Conservation (phyloP, 805 yeast species). For the Pichia occidentalis region DNA sequence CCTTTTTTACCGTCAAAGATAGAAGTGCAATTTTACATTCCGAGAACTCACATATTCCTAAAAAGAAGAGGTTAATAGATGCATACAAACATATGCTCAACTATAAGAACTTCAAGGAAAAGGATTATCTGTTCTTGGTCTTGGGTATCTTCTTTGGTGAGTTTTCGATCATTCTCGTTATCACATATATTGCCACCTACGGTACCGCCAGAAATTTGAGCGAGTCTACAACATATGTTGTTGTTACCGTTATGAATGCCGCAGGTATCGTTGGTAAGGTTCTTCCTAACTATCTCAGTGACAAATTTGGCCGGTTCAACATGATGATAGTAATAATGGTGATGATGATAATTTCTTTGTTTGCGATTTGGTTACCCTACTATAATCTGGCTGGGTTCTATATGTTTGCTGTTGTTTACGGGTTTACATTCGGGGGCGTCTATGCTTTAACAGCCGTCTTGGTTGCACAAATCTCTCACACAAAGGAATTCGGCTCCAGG, state of each 20-base stretch:
- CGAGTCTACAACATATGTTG: constrained; percentile 36
- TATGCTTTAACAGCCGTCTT: constrained; percentile 58
- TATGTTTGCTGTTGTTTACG: constrained; percentile 41
- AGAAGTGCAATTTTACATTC: constrained; percentile 27
- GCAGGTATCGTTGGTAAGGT: constrained; percentile 34
- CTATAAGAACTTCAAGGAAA: constrained; percentile 32
- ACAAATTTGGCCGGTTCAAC: constrained; percentile 45
- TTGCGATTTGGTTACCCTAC: constrained; percentile 57
- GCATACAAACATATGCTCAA: constrained; percentile 29
- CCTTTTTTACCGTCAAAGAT: constrained; percentile 36
- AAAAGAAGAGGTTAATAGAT: constrained; percentile 6
- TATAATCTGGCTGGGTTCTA: constrained; percentile 34
- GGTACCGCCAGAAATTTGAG: constrained; percentile 40
- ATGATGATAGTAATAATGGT: constrained; percentile 40
- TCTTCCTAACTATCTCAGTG: constrained; percentile 27
- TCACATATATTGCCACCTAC: constrained; percentile 50
- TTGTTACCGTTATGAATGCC: constrained; percentile 41
- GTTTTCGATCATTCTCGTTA: constrained; percentile 38
- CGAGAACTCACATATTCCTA: constrained; percentile 18
- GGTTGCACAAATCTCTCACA: constrained; percentile 51
- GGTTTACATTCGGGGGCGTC: constrained; percentile 51
- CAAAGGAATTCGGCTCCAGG: constrained; percentile 55
- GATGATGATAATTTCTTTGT: constrained; percentile 39
- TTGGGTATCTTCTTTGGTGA: constrained; percentile 40
- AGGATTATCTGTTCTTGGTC: constrained; percentile 34